These are phyloP conservation scores for Bipolaris sorokiniana DNA, from an alignment of 2,329 filamentous ascomycete genomes.

Conservation along the genomic window DNA sequence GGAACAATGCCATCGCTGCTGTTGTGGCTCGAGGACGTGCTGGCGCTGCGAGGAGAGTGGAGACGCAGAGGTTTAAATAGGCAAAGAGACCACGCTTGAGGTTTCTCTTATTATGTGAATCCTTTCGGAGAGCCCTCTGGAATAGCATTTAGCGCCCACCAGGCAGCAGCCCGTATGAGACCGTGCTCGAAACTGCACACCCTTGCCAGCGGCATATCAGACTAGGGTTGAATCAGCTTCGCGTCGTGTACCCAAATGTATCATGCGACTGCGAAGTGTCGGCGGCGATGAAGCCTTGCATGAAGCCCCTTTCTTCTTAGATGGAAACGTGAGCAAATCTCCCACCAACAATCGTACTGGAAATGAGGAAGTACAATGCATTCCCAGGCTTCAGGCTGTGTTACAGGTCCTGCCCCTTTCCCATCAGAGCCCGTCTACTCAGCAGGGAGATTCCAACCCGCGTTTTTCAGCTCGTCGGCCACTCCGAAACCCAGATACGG, in stretches of 20 bases:
- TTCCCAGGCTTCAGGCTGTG: conserved; percentile 10
- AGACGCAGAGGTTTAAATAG: conserved; percentile 20
- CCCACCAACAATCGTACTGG: conserved; percentile 9
- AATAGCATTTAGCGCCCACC: conserved; percentile 7
- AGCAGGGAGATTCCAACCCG: conserved; percentile 1
- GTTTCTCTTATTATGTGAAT: conserved; percentile 3
- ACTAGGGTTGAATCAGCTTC: conserved; percentile 13
- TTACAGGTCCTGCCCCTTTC: conserved; percentile 10
- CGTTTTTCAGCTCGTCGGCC: conserved; percentile 10
- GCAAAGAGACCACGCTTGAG: conserved; percentile 14
- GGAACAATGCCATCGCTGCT: conserved; percentile 15
- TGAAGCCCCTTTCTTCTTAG: conserved; percentile 14
- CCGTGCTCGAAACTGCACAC: conserved; percentile 13
- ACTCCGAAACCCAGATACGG: conserved; percentile 18
- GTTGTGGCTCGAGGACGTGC: conserved; percentile 5
- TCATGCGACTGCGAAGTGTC: conserved; percentile 6
- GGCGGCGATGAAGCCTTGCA: conserved; percentile 16
- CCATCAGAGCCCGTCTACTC: conserved; percentile 9
- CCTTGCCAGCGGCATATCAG: conserved; percentile 7
- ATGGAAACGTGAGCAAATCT: conserved; percentile 6
- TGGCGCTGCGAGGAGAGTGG: conserved; percentile 12
- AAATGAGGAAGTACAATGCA: conserved; percentile 13
- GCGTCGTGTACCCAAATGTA: conserved; percentile 4
- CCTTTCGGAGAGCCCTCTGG: conserved; percentile 11
- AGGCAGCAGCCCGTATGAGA: conserved; percentile 11